phyloP scores from a whole-genome alignment of 2,329 filamentous ascomycete species.

The Incumbomyces lentus region DNA sequence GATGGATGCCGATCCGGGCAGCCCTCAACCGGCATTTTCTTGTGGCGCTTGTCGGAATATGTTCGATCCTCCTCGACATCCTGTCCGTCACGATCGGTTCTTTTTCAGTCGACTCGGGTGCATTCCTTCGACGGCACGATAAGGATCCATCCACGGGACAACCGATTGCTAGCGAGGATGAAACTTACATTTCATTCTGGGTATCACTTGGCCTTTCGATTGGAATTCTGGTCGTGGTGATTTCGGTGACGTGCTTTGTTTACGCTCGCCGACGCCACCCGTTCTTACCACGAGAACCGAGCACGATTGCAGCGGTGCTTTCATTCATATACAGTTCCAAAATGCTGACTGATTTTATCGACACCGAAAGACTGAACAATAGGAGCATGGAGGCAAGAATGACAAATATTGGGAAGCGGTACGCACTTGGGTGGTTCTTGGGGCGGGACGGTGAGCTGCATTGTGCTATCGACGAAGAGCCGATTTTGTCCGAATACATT shows the following conservation, averaged over 20 bases:
- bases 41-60: slow-evolving; percentile 35
- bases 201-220: slow-evolving; percentile 52
- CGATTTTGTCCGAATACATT: slow-evolving; percentile 54
- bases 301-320: slow-evolving; percentile 64
- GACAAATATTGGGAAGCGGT: slow-evolving; percentile 52
- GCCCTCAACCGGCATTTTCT: slow-evolving; percentile 35
- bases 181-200: slow-evolving; percentile 52
- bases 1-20: slow-evolving; percentile 34
- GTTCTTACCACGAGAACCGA: slow-evolving; percentile 67
- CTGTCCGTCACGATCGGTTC: slow-evolving; percentile 40
- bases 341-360: slow-evolving; percentile 68
- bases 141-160: slow-evolving; percentile 14
- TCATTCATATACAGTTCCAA: slow-evolving; percentile 71
- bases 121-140: slow-evolving; percentile 23
- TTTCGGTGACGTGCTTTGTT: slow-evolving; percentile 48
- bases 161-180: slow-evolving; percentile 26
- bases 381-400: slow-evolving; percentile 53
- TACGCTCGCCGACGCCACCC: slow-evolving; percentile 54
- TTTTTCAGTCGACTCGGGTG: slow-evolving; percentile 35
- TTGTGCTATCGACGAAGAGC: slow-evolving; percentile 69
- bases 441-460: slow-evolving; percentile 64
- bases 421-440: slow-evolving; percentile 67
- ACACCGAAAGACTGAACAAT: slow-evolving; percentile 53
- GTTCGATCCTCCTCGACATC: slow-evolving; percentile 36
- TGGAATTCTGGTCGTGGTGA: slow-evolving; percentile 57